Evolutionary conservation across 192 early-diverging fungal species (phyloP), one percentile per base, ranked within the genome.

Genomic region (Geranomyces michiganensis): DNA sequence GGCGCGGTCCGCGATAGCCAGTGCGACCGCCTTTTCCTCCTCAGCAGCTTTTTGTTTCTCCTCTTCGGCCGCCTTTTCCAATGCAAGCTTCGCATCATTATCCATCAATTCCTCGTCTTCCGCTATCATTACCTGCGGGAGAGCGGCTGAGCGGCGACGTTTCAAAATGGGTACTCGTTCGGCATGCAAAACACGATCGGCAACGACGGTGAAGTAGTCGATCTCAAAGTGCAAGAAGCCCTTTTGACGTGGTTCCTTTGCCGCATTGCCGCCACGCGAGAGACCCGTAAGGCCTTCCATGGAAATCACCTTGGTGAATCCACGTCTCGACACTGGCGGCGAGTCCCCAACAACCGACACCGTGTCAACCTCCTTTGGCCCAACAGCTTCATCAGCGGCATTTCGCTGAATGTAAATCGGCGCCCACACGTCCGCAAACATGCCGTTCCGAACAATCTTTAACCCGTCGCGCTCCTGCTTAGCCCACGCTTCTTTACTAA

Each of bases 381-480:
- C 44, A 15, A 41, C 62, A 4, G 14, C 62, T 43, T 53, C 65
- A 56, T 69, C 76, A 36, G 36, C 71, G 15, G 26, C 68, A 21
- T 43, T 58, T 66, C 67, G 56, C 36, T 46, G 51, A n/a, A 75
- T 63, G 56, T 84, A 84, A 56, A 84, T 48, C 6, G 82, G 82
- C 8, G 78, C 75, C 73, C 74, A 68, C 71, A 80, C 79, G 59
- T 72, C 75, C 30, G 76, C 46, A 15, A 29, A 17, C 47, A 72
- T 41, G 3, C 71, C 76, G 5, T 48, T 73, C 3, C 60, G 12
- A 0, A 56, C 55, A 26, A 80, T 65, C 70, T 72, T 68, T 15
- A 85, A 71, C 0, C 83, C 83, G 72, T 85, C 83, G 27, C 65
- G 32, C 48, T 68, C 65, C 61, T 60, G 64, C 66, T 67, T 79